Percentiles rank a stretch among this genome's conserved stretches.
These are phyloP conservation scores for Paramarasmius palmivorus DNA, from an alignment of 1,284 basidiomycete species.

Conservation along the genomic window DNA sequence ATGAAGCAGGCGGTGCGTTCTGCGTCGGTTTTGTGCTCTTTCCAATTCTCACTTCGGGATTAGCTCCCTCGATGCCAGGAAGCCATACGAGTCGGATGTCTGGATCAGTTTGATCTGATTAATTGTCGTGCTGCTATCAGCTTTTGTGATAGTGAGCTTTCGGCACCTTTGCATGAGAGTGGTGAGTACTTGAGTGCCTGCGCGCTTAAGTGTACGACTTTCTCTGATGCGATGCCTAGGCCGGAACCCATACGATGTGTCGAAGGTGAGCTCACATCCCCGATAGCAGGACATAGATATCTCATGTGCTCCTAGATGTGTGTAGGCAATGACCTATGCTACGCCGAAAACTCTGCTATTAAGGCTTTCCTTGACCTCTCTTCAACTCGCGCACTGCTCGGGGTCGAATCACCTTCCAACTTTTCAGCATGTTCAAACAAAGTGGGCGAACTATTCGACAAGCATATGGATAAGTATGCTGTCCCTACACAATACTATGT, in stretches of 20 bases:
- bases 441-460: conserved; percentile 50
- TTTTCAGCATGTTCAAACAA: conserved; percentile 57
- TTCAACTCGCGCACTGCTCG: conserved; percentile 54
- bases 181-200: too few relatives aligned
- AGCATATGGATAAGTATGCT: conserved; percentile 61
- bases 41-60: not conserved
- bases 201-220: not conserved
- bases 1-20: conserved; percentile 58
- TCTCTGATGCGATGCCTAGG: conserved; percentile 32
- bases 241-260: conserved; percentile 71
- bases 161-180: conserved; percentile 49
- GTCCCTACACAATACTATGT: conserved; percentile 67
- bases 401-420: conserved; percentile 52
- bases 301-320: conserved; percentile 38
- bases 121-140: conserved; percentile 58
- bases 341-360: conserved; percentile 51
- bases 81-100: conserved; percentile 46
- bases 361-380: conserved; percentile 58
- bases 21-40: not conserved
- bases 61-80: conserved; percentile 59
- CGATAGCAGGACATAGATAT: conserved; percentile 6
- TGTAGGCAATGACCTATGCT: conserved; percentile 54
- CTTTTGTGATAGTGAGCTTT: conserved; percentile 66
- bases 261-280: conserved; percentile 44
- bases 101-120: conserved; percentile 60